Evolutionary conservation across 2,329 filamentous ascomycete species (phyloP).

Genomic region (Diatrype stigma): DNA sequence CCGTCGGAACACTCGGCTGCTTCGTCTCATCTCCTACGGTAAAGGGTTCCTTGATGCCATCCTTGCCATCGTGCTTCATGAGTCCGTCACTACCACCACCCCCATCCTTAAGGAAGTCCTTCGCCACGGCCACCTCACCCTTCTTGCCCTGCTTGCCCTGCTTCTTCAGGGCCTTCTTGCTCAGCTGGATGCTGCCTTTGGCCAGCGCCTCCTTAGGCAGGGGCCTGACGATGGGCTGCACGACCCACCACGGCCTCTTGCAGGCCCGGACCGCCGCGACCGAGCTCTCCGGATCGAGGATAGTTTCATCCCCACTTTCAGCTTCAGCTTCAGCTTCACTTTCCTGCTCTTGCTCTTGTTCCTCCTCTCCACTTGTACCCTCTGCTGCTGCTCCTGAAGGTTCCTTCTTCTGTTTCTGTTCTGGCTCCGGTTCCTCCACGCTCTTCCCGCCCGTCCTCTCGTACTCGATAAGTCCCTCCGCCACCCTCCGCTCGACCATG

Average conservation of each 20-base stretch:
- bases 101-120: too few relatives aligned
- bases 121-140: slow-evolving; percentile 1
- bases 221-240: slow-evolving; percentile 81
- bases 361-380: slow-evolving; percentile 26
- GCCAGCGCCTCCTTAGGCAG: slow-evolving; percentile 82
- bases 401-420: slow-evolving; percentile 10
- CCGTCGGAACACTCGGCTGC: slow-evolving; percentile 12
- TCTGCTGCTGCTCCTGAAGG: slow-evolving; percentile 21
- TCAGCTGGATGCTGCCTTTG: slow-evolving; percentile 70
- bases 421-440: slow-evolving; percentile 33
- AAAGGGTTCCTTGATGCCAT: slow-evolving; percentile 19
- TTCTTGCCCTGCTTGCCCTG: slow-evolving; percentile 16
- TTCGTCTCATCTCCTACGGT: slow-evolving; percentile 14
- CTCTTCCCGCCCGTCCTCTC: slow-evolving; percentile 47
- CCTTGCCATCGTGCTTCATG: slow-evolving; percentile 17
- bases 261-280: slow-evolving; percentile 67
- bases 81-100: slow-evolving; percentile 11
- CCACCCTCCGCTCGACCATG: slow-evolving; percentile 72
- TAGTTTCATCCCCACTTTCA: slow-evolving; percentile 27
- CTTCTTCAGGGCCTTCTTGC: slow-evolving; percentile 62
- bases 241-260: slow-evolving; percentile 83
- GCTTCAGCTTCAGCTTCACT: slow-evolving; percentile 26
- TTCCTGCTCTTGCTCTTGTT: slow-evolving; percentile 29
- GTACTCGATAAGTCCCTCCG: slow-evolving; percentile 67
- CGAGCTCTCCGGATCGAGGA: slow-evolving; percentile 52